Percentiles rank a stretch among this genome's conserved stretches.
These are phyloP conservation scores for Keithomyces neogunnii DNA, from an alignment of 2,329 filamentous ascomycete genomes.

Conservation along the genomic window DNA sequence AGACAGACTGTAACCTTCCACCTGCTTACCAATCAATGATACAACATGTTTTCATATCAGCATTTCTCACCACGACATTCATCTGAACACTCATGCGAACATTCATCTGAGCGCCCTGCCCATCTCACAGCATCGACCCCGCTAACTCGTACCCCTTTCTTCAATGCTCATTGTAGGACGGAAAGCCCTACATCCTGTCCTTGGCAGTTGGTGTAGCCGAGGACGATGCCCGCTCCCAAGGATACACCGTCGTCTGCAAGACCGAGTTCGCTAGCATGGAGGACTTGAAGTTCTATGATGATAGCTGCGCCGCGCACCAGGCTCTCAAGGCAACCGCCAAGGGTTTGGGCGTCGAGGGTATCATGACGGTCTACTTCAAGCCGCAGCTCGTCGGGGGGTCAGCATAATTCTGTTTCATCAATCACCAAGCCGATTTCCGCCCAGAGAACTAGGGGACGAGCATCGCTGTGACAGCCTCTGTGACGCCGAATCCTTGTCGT, in stretches of 20 bases:
- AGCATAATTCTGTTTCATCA: neutral
- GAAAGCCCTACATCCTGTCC: conserved; percentile 60
- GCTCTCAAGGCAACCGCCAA: conserved; percentile 29
- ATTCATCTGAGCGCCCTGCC: neutral
- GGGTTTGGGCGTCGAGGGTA: conserved; percentile 24
- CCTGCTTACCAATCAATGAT: no score
- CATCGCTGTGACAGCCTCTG: no score
- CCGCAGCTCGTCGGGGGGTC: conserved; percentile 19
- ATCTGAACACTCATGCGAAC: neutral
- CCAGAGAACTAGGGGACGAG: no score
- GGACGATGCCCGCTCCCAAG: conserved; percentile 52
- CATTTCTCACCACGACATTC: no score
- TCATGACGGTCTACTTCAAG: conserved; percentile 34
- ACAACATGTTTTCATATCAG: no score
- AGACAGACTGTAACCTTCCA: no score
- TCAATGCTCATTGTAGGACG: conserved; percentile 40
- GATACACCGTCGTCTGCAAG: conserved; percentile 56
- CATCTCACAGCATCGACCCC: no score
- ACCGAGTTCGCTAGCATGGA: conserved; percentile 55
- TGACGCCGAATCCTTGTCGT: no score
- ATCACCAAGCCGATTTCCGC: neutral
- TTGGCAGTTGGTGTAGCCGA: conserved; percentile 44
- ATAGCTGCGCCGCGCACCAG: conserved; percentile 35
- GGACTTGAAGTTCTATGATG: conserved; percentile 65
- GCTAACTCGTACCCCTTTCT: neutral